phyloP scores from a whole-genome alignment of 371 early-diverging fungal species.

The Mucor irregularis region DNA sequence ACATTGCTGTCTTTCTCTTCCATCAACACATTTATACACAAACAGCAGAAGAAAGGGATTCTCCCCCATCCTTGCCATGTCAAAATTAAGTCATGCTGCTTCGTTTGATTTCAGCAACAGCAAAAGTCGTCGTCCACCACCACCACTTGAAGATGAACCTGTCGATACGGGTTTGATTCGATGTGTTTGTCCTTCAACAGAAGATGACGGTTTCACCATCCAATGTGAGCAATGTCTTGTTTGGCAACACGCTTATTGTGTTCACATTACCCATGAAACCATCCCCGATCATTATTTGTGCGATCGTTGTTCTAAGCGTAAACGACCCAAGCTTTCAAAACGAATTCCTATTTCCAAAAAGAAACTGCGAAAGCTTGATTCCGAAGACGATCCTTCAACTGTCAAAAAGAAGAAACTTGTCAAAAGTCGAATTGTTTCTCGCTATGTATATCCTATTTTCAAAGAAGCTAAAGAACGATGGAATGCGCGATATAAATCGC shows the following conservation, averaged over 20 bases:
- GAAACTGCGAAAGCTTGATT: conserved; percentile 16
- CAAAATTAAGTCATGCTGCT: no score
- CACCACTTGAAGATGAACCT: no score
- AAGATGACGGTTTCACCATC: conserved; percentile 98
- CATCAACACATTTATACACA: no score
- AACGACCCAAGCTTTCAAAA: conserved; percentile 49
- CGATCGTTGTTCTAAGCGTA: conserved; percentile 64
- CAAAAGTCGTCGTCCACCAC: no score
- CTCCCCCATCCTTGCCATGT: no score
- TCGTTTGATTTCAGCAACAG: no score
- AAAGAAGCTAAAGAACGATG: conserved; percentile 28
- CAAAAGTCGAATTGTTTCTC: conserved; percentile 21
- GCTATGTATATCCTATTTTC: conserved; percentile 23
- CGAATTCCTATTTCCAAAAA: conserved; percentile 27
- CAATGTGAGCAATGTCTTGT: conserved; percentile 93
- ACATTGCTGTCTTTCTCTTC: no score
- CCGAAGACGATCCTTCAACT: background rate
- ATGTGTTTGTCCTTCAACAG: conserved; percentile 90
- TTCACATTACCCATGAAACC: conserved; percentile 33
- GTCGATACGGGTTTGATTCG: no score
- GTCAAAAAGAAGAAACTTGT: conserved; percentile 4
- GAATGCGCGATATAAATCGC: no score
- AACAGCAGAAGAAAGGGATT: no score
- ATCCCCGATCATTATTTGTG: conserved; percentile 80
- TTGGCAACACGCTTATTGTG: conserved; percentile 95